Conservation (phyloP, 192 early-diverging fungal genomes). For the Piromyces finnis region DNA sequence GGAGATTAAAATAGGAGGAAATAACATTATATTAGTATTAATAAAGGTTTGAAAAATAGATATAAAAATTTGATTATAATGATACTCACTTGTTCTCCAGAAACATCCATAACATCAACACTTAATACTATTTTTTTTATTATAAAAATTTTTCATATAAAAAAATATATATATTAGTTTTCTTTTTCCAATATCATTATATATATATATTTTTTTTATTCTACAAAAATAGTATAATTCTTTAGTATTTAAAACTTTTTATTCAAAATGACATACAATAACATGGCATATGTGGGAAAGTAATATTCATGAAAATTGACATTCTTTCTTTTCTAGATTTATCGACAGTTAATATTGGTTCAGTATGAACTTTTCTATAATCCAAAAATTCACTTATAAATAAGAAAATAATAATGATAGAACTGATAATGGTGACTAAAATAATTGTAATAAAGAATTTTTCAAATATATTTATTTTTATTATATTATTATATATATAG, state of each 20-base stretch:
- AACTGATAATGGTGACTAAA: slow-evolving; percentile 59
- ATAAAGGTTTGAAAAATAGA: too few relatives aligned
- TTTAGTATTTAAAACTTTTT: too few relatives aligned
- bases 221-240: not conserved
- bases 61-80: too few relatives aligned
- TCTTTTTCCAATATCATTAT: too few relatives aligned
- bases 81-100: slow-evolving; percentile 54
- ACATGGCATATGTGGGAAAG: slow-evolving; percentile 81
- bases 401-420: slow-evolving; percentile 54
- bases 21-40: too few relatives aligned
- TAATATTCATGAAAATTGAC: slow-evolving; percentile 74
- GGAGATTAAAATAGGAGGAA: too few relatives aligned
- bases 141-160: too few relatives aligned
- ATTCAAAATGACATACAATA: too few relatives aligned
- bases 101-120: slow-evolving; percentile 88
- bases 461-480: too few relatives aligned
- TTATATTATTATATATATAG: too few relatives aligned
- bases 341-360: slow-evolving; percentile 67
- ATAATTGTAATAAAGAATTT: too few relatives aligned
- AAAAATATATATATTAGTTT: too few relatives aligned
- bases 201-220: not conserved
- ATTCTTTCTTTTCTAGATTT: slow-evolving; percentile 72
- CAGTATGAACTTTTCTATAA: slow-evolving; percentile 44
- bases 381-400: slow-evolving; percentile 67
- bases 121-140: slow-evolving; percentile 48